phyloP scores from a whole-genome alignment of 306 rosid genomes.

The Coriaria nepalensis region DNA sequence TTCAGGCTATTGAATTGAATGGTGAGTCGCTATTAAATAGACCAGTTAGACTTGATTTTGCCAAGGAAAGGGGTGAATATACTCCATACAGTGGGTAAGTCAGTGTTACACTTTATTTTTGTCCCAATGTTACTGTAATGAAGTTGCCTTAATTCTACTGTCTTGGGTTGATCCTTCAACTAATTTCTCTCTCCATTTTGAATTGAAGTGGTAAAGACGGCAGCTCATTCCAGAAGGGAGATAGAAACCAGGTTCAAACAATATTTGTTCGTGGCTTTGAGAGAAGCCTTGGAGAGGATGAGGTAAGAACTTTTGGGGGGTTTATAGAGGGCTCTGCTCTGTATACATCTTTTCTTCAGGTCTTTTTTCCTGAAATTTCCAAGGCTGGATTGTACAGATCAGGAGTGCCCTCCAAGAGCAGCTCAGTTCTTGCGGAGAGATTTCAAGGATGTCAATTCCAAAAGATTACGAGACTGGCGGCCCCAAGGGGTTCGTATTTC shows the following conservation, averaged over 20 bases:
- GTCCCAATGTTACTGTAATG: background rate
- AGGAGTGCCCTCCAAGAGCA: constrained; percentile 34
- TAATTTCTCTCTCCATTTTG: background rate
- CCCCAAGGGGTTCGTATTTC: constrained; percentile 43
- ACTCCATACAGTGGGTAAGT: constrained; percentile 46
- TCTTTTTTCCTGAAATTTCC: background rate
- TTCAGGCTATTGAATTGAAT: constrained; percentile 54
- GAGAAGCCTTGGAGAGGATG: constrained; percentile 40
- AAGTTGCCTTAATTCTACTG: too few relatives aligned
- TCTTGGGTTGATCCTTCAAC: background rate
- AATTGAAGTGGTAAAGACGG: constrained; percentile 22
- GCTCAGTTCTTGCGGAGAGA: constrained; percentile 55
- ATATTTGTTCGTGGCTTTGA: constrained; percentile 62
- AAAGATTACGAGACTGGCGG: constrained; percentile 50
- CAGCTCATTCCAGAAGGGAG: constrained; percentile 44
- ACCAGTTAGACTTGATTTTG: constrained; percentile 47
- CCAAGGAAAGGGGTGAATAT: constrained; percentile 51
- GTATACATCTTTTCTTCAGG: background rate
- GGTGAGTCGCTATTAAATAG: constrained; percentile 36
- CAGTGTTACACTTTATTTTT: background rate
- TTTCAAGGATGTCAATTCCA: constrained; percentile 56
- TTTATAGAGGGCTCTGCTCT: background rate
- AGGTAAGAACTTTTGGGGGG: constrained; percentile 22
- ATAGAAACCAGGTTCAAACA: constrained; percentile 28
- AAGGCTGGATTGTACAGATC: constrained; percentile 23